These are phyloP conservation scores for Discostella pseudostelligera DNA, from an alignment of 108 stramenopile species.

Conservation along the genomic window DNA sequence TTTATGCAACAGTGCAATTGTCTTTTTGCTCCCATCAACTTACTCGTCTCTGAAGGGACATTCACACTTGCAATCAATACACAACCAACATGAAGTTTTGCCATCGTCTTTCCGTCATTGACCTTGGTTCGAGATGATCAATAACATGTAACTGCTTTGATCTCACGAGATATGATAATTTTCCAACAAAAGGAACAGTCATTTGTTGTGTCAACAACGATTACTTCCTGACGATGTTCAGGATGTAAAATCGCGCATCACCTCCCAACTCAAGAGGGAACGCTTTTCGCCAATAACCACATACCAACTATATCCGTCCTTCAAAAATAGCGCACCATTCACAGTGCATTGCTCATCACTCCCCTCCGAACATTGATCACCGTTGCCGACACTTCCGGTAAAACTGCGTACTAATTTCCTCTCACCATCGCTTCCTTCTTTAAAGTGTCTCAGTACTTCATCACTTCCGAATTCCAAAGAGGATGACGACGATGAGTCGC, in stretches of 20 bases:
- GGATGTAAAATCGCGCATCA: constrained; percentile 4
- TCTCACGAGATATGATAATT: too few relatives aligned
- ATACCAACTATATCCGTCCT: constrained; percentile 10
- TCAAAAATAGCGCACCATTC: constrained; percentile 4
- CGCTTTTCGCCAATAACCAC: constrained; percentile 2
- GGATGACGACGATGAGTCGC: constrained; percentile 21
- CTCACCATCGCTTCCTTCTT: constrained; percentile 7
- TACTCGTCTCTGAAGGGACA: too few relatives aligned
- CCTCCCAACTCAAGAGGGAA: not conserved
- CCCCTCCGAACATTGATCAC: constrained; percentile 2
- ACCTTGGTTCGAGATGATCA: too few relatives aligned
- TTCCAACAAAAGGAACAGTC: too few relatives aligned
- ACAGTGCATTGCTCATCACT: not conserved
- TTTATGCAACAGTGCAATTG: too few relatives aligned
- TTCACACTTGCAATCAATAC: too few relatives aligned
- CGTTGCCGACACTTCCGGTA: constrained; percentile 2
- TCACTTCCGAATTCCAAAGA: constrained; percentile 34
- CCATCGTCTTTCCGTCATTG: too few relatives aligned
- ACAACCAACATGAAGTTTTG: too few relatives aligned
- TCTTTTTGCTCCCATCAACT: too few relatives aligned
- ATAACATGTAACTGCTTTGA: too few relatives aligned
- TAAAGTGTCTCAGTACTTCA: constrained; percentile 31
- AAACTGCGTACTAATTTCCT: constrained; percentile 13
- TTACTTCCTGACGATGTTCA: not conserved
- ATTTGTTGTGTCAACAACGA: too few relatives aligned